Evolutionary conservation across 345 rosid species (phyloP).

Genomic region (Hibiscus syriacus): DNA sequence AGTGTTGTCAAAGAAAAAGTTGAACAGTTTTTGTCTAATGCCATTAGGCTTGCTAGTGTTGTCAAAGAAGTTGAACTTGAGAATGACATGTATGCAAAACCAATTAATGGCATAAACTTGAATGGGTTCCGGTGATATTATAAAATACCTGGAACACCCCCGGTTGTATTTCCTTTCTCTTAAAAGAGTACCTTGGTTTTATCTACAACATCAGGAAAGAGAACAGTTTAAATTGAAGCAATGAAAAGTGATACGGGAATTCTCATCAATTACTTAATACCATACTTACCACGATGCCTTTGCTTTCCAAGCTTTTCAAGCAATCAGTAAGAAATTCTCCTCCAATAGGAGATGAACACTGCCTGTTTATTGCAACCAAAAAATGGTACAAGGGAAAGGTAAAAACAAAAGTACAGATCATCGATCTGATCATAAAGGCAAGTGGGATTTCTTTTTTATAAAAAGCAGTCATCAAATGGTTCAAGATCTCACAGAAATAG

Average conservation of each 20-base stretch:
- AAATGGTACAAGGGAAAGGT: neutral
- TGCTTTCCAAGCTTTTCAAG: constrained; percentile 96
- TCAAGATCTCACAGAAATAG: no score
- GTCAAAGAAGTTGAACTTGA: neutral
- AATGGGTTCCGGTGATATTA: neutral
- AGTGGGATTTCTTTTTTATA: no score
- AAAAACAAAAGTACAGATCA: no score
- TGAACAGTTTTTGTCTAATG: no score
- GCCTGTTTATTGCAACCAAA: constrained; percentile 35
- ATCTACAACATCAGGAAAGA: constrained; percentile 53
- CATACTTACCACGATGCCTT: constrained; percentile 65
- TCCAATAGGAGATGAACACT: constrained; percentile 80
- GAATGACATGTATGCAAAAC: neutral
- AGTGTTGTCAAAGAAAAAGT: neutral
- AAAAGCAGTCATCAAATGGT: no score
- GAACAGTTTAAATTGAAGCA: constrained; percentile 7
- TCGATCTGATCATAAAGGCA: no score
- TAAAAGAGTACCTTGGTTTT: constrained; percentile 94
- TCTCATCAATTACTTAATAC: constrained; percentile 8
- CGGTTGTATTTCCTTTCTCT: constrained; percentile 86
- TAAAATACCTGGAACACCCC: constrained; percentile 83
- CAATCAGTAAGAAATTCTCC: constrained; percentile 94
- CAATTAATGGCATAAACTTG: neutral
- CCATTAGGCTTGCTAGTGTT: neutral
- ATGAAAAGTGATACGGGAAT: neutral